Evolutionary conservation across 2,329 filamentous ascomycete species (phyloP).

Genomic region (Penicillium sp.): DNA sequence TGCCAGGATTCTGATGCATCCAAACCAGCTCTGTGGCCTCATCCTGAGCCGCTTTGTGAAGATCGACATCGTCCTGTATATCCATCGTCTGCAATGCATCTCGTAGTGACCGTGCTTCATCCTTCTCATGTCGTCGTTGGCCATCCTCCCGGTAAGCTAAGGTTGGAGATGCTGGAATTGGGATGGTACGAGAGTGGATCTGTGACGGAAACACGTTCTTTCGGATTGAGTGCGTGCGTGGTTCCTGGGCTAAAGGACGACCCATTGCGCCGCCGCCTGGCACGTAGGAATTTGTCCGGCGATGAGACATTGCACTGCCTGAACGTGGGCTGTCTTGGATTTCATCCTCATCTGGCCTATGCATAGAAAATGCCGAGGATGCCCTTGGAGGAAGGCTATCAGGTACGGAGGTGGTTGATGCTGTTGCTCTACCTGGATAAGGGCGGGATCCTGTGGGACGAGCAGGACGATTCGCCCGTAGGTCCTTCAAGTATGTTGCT

Average conservation of each 20-base stretch:
- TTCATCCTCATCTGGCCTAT: constrained; percentile 22
- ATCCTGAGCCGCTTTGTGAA: constrained; percentile 59
- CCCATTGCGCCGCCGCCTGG: constrained; percentile 32
- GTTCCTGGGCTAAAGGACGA: constrained; percentile 43
- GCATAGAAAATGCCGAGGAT: constrained; percentile 45
- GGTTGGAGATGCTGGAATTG: constrained; percentile 36
- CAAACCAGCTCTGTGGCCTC: constrained; percentile 65
- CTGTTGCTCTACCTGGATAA: constrained; percentile 51
- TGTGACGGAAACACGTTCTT: constrained; percentile 41
- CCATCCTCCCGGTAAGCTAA: constrained; percentile 55
- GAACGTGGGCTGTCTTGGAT: constrained; percentile 36
- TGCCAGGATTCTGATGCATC: constrained; percentile 58
- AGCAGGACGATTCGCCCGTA: constrained; percentile 56
- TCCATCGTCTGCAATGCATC: constrained; percentile 60
- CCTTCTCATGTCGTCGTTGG: constrained; percentile 56
- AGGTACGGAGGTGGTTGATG: constrained; percentile 25
- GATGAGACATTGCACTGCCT: constrained; percentile 44
- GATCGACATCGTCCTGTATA: constrained; percentile 52
- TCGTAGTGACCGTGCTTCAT: constrained; percentile 57
- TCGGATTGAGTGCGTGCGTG: constrained; percentile 30
- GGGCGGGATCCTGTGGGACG: constrained; percentile 62
- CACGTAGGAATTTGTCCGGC: constrained; percentile 33
- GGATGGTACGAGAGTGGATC: constrained; percentile 30
- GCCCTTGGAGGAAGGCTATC: constrained; percentile 42
- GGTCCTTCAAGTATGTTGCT: constrained; percentile 61